A percentile compares a stretch with the other conserved stretches of the same genome.
These are phyloP conservation scores for Candida sanyaensis DNA, from an alignment of 1,139 yeast species.

Conservation along the genomic window DNA sequence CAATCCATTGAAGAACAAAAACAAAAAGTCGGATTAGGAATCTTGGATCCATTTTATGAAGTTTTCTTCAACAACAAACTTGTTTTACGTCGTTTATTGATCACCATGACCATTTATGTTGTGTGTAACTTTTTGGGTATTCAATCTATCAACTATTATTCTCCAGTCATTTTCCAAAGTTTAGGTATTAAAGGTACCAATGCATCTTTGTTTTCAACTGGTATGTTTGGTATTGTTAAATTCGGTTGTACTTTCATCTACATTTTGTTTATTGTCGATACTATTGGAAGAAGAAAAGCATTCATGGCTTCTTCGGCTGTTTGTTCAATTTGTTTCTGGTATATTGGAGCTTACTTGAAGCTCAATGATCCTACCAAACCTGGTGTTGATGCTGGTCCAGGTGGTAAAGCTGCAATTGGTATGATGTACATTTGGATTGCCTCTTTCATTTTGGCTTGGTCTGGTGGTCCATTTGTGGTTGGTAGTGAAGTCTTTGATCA, in stretches of 20 bases:
- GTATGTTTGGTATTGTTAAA: conserved; percentile 46
- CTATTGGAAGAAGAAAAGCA: conserved; percentile 40
- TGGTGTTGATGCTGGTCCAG: conserved; percentile 40
- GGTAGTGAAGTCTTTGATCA: conserved; percentile 47
- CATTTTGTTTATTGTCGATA: conserved; percentile 39
- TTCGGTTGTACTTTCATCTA: conserved; percentile 39
- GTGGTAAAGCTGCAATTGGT: conserved; percentile 45
- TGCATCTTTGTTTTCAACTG: conserved; percentile 42
- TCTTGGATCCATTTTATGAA: conserved; percentile 40
- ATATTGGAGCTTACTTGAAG: conserved; percentile 43
- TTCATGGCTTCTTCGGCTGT: conserved; percentile 39
- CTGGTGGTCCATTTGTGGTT: conserved; percentile 47
- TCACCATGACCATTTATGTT: conserved; percentile 37
- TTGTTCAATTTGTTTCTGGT: conserved; percentile 45
- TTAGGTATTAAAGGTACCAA: conserved; percentile 43
- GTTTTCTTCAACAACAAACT: conserved; percentile 32
- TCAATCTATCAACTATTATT: conserved; percentile 48
- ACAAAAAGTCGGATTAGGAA: conserved; percentile 34
- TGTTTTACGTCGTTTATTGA: conserved; percentile 30
- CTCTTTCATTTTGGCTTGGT: conserved; percentile 45
- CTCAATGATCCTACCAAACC: conserved; percentile 39
- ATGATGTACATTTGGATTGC: conserved; percentile 49
- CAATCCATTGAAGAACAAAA: conserved; percentile 30
- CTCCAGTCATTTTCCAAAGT: conserved; percentile 41
- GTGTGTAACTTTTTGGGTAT: conserved; percentile 49